Percentiles rank a stretch among this genome's conserved stretches.
phyloP scores from a whole-genome alignment of 2,329 filamentous ascomycete genomes.

The Exophiala calicioides region DNA sequence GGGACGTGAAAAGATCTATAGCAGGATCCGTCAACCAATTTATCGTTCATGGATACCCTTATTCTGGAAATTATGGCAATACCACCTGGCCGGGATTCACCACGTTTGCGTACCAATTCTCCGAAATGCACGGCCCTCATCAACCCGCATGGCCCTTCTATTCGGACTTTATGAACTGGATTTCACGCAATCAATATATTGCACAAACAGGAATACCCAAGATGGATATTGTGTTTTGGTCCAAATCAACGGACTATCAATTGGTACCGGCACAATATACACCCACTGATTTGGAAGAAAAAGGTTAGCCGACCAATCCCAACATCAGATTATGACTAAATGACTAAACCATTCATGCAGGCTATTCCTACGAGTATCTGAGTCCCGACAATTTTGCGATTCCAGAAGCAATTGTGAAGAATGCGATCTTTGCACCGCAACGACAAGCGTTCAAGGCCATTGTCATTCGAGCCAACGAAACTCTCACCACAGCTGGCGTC shows the following conservation, averaged over 20 bases:
- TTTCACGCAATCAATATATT: slow-evolving; percentile 42
- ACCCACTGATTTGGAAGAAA: neutral
- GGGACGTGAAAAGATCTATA: slow-evolving; percentile 42
- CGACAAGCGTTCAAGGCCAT: slow-evolving; percentile 47
- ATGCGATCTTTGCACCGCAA: slow-evolving; percentile 42
- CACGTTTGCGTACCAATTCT: slow-evolving; percentile 46
- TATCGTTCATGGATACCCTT: slow-evolving; percentile 49
- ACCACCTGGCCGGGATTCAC: slow-evolving; percentile 55
- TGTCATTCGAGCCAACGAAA: slow-evolving; percentile 41
- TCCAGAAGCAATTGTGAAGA: slow-evolving; percentile 39
- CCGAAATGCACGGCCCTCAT: slow-evolving; percentile 42
- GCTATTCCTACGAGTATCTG: slow-evolving; percentile 49
- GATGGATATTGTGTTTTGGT: slow-evolving; percentile 48
- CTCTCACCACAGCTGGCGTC: slow-evolving; percentile 40
- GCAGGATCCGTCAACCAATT: slow-evolving; percentile 47
- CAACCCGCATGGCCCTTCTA: slow-evolving; percentile 48
- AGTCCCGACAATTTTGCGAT: slow-evolving; percentile 48
- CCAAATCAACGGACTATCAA: too few species aligned
- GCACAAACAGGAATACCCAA: slow-evolving; percentile 44
- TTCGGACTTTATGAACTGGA: slow-evolving; percentile 40
- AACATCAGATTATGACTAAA: neutral
- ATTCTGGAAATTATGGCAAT: slow-evolving; percentile 44
- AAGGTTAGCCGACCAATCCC: slow-evolving; percentile 9
- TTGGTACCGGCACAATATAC: slow-evolving; percentile 26
- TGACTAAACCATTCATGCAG: slow-evolving; percentile 30